These are phyloP conservation scores for Blastobotrys peoriensis DNA, from an alignment of 805 yeast species.

Conservation along the genomic window DNA sequence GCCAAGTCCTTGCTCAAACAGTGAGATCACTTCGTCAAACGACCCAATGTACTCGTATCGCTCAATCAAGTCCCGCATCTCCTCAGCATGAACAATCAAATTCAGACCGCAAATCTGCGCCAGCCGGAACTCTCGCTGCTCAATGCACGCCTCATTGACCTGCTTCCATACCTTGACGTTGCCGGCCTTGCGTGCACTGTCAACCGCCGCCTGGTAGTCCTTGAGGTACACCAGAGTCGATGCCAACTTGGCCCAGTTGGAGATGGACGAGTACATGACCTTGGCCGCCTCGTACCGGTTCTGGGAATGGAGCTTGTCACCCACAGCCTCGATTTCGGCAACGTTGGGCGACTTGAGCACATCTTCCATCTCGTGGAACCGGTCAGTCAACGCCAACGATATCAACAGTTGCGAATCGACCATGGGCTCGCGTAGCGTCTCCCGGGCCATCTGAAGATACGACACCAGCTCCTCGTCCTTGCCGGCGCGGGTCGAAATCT, in stretches of 20 bases:
- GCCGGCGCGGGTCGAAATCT: slow-evolving; percentile 91
- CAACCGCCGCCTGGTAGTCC: slow-evolving; percentile 95
- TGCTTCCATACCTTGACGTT: slow-evolving; percentile 94
- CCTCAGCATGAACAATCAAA: slow-evolving; percentile 95
- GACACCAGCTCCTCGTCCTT: slow-evolving; percentile 89
- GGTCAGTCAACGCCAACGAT: slow-evolving; percentile 75
- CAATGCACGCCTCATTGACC: slow-evolving; percentile 95
- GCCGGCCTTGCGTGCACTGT: slow-evolving; percentile 97
- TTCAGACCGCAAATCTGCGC: slow-evolving; percentile 99
- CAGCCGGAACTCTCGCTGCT: slow-evolving; percentile 86
- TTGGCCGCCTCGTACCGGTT: slow-evolving; percentile 91
- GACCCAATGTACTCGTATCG: slow-evolving; percentile 88
- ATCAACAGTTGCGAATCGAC: slow-evolving; percentile 90
- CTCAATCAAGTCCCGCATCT: slow-evolving; percentile 78
- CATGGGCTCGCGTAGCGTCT: slow-evolving; percentile 80
- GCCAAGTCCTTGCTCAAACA: slow-evolving; percentile 93
- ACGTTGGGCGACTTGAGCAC: slow-evolving; percentile 83
- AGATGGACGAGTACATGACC: slow-evolving; percentile 73
- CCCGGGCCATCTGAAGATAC: slow-evolving; percentile 86
- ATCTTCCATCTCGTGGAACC: slow-evolving; percentile 72
- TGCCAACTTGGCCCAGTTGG: slow-evolving; percentile 93
- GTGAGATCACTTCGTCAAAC: slow-evolving; percentile 82
- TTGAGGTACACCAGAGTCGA: slow-evolving; percentile 89
- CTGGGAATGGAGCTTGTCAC: slow-evolving; percentile 79
- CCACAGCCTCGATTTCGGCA: slow-evolving; percentile 86